Base-by-base conservation (phyloP, 306 rosid genomes). In the Lathyrus sativus region DNA sequence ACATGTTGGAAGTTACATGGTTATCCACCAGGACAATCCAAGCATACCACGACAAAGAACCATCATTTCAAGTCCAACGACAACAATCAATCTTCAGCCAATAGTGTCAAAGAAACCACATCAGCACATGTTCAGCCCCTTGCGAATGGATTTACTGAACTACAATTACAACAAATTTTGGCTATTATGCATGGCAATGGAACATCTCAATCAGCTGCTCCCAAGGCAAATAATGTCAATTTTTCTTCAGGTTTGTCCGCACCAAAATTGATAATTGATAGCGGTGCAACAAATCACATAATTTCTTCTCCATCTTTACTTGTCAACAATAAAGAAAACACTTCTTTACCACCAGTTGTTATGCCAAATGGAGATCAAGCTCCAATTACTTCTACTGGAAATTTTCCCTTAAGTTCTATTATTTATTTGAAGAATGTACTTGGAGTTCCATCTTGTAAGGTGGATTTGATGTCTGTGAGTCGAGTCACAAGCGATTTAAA, bases 301-400 rank as follows among this genome's bases (percentile, higher is more conserved):
- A 50, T 2, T 56, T 56, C 41, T 29, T 56, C 62, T 28, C 62
- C 39, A 11, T 3, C 18, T 28, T 26, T 56, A 11, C 62, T 56
- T 56, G 38, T 56, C 39, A 56, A 56, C 9, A 11, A 39, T 28
- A 26, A 56, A 12, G 17, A 56, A 12, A 56, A 56, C 62, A 56
- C 39, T 56, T 56, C 62, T 56, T 28, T 56, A 28, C 62, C 62
- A 56, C 62, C 39, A 5, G 62, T 56, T 28, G 39, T 28, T 56
- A 56, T 46, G 31, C 31, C 31, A 28, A 28, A 28, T 28, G 31
- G 31, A 28, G 31, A 28, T 28, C 31, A 28, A 3, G 5, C 31
- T 28, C 31, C 31, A 28, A 28, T 28, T 28, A 28, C 5, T 28
- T 28, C 31, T 28, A 3, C 4, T 3, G 5, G 31, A 28, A 28